phyloP scores from a whole-genome alignment of 306 rosid genomes.

The Nissolia schottii region DNA sequence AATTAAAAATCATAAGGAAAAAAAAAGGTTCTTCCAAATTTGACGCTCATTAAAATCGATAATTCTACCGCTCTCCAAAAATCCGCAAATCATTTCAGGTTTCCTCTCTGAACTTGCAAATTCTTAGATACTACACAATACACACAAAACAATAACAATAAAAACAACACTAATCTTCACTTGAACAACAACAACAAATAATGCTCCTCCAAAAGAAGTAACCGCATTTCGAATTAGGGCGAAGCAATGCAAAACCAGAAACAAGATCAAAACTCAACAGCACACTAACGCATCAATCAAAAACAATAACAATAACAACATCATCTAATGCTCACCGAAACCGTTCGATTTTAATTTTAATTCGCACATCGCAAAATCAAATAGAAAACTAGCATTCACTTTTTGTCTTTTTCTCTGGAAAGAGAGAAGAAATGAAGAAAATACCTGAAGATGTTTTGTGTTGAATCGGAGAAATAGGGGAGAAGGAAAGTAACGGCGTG shows the following conservation, averaged over 20 bases:
- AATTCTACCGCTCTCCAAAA: too few species aligned
- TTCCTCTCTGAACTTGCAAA: background rate
- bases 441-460: slow-evolving; percentile 1
- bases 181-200: background rate
- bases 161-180: background rate
- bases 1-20: too few species aligned
- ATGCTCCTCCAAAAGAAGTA: background rate
- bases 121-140: background rate
- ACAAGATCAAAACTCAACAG: slow-evolving; percentile 19
- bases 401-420: background rate
- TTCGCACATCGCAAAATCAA: background rate
- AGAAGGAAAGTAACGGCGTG: background rate
- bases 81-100: background rate
- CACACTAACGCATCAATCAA: background rate
- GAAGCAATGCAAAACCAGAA: background rate
- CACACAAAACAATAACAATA: background rate
- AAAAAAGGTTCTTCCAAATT: too few species aligned
- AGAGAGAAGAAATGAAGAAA: background rate
- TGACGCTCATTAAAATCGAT: too few species aligned
- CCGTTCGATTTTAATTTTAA: background rate
- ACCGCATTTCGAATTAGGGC: background rate
- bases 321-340: background rate
- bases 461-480: background rate
- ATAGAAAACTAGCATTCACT: background rate
- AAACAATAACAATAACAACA: background rate